These are phyloP conservation scores for Fraxinus ornus DNA, from an alignment of 305 asterid genomes.

Conservation along the genomic window DNA sequence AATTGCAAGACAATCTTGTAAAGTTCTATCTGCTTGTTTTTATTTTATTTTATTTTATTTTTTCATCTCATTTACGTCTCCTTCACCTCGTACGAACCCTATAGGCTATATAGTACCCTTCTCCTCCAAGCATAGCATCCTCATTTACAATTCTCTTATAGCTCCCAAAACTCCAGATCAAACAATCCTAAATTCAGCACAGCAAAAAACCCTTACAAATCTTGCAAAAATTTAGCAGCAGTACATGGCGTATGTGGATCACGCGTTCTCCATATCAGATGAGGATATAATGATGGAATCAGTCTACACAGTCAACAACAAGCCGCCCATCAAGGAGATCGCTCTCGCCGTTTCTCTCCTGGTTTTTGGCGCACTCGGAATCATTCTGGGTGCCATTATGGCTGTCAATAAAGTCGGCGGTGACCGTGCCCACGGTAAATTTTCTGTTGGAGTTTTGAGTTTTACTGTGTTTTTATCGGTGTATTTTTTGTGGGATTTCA, in stretches of 20 bases:
- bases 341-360: slow-evolving; percentile 78
- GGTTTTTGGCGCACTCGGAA: slow-evolving; percentile 69
- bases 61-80: not conserved
- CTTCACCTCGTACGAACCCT: not conserved
- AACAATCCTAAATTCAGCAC: not conserved
- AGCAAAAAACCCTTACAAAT: not conserved
- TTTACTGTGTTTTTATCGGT: not conserved
- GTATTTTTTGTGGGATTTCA: not conserved
- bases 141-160: not conserved
- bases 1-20: not conserved
- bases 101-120: not conserved
- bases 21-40: not conserved
- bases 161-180: not conserved
- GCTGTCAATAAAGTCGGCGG: slow-evolving; percentile 79
- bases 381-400: slow-evolving; percentile 62
- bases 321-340: slow-evolving; percentile 85
- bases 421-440: slow-evolving; percentile 75
- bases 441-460: not conserved
- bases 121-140: not conserved
- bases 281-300: slow-evolving; percentile 90
- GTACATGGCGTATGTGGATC: slow-evolving; percentile 85
- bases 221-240: not conserved
- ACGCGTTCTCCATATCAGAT: slow-evolving; percentile 87
- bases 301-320: slow-evolving; percentile 57
- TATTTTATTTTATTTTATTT: too few relatives aligned